Percentiles rank a stretch among this genome's conserved stretches.
Evolutionary conservation across 257 asterid genomes (phyloP).

Genomic region (Mentha longifolia): DNA sequence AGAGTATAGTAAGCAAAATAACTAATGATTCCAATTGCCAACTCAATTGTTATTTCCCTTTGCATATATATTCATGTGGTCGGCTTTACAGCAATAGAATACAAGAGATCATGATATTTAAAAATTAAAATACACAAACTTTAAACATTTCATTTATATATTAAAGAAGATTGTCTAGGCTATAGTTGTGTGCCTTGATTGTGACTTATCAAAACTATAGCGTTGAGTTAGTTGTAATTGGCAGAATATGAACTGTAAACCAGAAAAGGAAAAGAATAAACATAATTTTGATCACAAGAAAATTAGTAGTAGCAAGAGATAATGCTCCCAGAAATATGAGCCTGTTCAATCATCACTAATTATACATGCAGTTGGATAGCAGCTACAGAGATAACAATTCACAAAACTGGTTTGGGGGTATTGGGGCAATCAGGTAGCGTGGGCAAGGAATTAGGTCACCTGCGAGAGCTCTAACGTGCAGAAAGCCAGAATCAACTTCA

Average conservation of each 20-base stretch:
- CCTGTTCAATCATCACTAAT: constrained; percentile 1
- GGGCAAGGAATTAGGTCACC: constrained; percentile 3
- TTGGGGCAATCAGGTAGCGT: constrained; percentile 7
- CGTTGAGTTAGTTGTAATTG: too few species aligned
- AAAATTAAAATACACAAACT: not conserved
- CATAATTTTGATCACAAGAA: constrained; percentile 12
- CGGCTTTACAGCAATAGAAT: not conserved
- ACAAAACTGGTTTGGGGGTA: constrained; percentile 20
- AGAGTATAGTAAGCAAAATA: not conserved
- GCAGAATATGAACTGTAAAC: not conserved
- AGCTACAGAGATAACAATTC: constrained; percentile 22
- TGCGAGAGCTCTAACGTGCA: constrained; percentile 25
- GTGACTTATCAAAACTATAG: too few species aligned
- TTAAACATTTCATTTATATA: not conserved
- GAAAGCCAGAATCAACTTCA: constrained; percentile 5
- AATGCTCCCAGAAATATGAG: constrained; percentile 23
- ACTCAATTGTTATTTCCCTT: not conserved
- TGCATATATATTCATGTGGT: not conserved
- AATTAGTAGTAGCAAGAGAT: constrained; percentile 1
- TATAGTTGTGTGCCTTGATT: too few species aligned
- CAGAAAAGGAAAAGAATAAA: not conserved
- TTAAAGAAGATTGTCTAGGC: not conserved
- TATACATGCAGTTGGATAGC: constrained; percentile 21
- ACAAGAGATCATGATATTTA: not conserved
- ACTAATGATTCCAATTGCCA: not conserved